Evolutionary conservation across 1,284 basidiomycete species (phyloP).

Genomic region (Ustilago hordei): DNA sequence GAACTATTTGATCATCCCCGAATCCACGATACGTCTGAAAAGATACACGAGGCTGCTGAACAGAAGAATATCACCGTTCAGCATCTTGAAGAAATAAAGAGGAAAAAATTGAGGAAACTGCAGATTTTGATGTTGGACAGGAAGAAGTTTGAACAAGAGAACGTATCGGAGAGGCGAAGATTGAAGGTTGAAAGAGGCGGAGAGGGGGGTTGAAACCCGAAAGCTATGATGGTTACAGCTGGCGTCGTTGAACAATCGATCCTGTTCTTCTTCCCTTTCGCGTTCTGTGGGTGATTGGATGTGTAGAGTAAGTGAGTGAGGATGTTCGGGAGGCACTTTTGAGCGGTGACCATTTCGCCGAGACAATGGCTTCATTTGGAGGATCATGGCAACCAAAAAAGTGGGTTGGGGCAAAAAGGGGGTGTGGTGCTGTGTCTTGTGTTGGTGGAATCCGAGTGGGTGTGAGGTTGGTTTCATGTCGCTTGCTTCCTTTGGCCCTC

Average conservation of each 20-base stretch:
- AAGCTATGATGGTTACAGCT: background rate
- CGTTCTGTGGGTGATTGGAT: too few species aligned
- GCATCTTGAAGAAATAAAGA: background rate
- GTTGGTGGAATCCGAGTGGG: background rate
- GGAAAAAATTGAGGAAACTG: background rate
- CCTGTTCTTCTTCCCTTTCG: too few species aligned
- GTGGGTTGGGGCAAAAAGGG: too few species aligned
- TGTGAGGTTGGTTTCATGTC: background rate
- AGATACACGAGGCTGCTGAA: conserved; percentile 10
- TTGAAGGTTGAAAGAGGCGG: background rate
- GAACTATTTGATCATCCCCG: conserved; percentile 31
- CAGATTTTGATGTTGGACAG: background rate
- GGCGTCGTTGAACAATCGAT: too few species aligned
- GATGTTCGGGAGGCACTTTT: background rate
- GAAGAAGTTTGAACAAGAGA: background rate
- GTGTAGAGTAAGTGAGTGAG: background rate
- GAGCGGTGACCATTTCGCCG: background rate
- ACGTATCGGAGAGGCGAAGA: background rate
- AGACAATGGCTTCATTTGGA: too few species aligned
- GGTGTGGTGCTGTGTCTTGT: background rate
- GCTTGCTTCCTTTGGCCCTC: background rate
- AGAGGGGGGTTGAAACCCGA: background rate
- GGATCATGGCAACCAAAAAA: too few species aligned
- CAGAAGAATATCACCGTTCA: conserved; percentile 15
- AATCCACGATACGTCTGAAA: conserved; percentile 28